Percentiles rank a stretch among this genome's conserved stretches.
phyloP scores from a whole-genome alignment of 768 basidiomycete species.

The Suillus fuscotomentosus region DNA sequence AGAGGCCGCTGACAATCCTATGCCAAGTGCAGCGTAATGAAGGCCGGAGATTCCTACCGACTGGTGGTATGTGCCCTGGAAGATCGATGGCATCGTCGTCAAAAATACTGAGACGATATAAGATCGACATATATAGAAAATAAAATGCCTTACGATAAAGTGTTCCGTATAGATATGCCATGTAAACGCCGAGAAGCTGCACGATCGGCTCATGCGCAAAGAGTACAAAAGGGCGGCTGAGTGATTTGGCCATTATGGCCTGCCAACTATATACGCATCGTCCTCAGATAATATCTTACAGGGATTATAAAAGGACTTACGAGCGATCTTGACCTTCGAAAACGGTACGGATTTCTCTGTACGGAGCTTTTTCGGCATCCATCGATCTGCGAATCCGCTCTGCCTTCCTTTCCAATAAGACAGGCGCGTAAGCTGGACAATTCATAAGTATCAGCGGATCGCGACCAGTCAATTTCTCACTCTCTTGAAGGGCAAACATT shows the following conservation, averaged over 20 bases:
- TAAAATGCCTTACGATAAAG: constrained; percentile 46
- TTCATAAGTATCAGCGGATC: constrained; percentile 14
- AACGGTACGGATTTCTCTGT: constrained; percentile 43
- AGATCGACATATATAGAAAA: not conserved
- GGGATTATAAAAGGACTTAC: constrained; percentile 31
- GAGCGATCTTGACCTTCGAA: constrained; percentile 44
- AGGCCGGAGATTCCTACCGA: constrained; percentile 16
- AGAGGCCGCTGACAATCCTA: constrained; percentile 54
- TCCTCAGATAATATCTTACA: not conserved
- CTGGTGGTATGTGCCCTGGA: constrained; percentile 52
- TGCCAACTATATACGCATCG: constrained; percentile 41
- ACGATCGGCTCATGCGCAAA: constrained; percentile 63
- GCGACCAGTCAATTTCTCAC: constrained; percentile 33
- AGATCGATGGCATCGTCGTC: constrained; percentile 63
- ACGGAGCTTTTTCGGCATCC: constrained; percentile 45
- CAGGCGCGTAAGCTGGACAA: constrained; percentile 25
- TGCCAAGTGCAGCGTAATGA: constrained; percentile 63
- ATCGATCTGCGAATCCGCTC: constrained; percentile 39
- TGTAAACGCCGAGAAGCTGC: constrained; percentile 60
- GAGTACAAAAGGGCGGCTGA: constrained; percentile 68
- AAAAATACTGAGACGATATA: constrained; percentile 51
- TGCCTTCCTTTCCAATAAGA: constrained; percentile 50
- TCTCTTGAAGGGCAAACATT: constrained; percentile 60
- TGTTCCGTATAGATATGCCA: constrained; percentile 67
- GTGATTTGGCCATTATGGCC: constrained; percentile 46